Evolutionary conservation across 2,329 filamentous ascomycete genomes (phyloP), one percentile per base, ranked within the genome.

Genomic region (Fusarium foetens): DNA sequence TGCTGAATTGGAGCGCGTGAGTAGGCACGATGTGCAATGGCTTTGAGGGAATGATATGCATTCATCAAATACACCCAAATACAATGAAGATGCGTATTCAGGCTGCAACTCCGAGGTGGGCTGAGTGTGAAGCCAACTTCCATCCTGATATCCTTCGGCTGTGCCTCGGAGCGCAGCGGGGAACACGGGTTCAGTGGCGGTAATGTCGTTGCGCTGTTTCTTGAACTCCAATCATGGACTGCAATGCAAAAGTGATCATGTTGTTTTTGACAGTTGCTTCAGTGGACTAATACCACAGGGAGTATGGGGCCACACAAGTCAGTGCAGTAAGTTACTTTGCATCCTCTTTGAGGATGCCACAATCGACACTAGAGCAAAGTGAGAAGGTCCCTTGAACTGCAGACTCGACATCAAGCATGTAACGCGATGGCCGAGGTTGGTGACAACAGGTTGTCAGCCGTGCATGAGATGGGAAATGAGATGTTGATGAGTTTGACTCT

Each of bases 391-490:
- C 58, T 59, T 49, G 45, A 42, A 58, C 58, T 49, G 43, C 41
- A 48, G 46, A 53, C 49, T 65, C 62, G 67, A 68, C 72, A 65
- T 75, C 60, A 66, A 65, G 65, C 52, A 33, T 51, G 66, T 53
- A 60, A 69, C 63, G 59, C 62, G 36, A 51, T 61, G 74, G 53
- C 71, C 73, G 64, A 75, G 67, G 74, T 74, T 75, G 66, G 70
- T 65, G 68, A 70, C 48, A 55, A 58, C 64, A 62, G 66, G 55
- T 71, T 71, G 69, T 75, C 72, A 76, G 71, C 74, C 64, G 68
- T 63, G 67, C 65, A 66, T 66, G 58, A 57, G 39, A 51, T 63
- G 68, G 74, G 75, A 77, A 76, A 77, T 77, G 75, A 77, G 68
- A 69, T 58, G 57, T 63, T 63, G 63, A 70, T 65, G 48, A 72